These are phyloP conservation scores for Fagus crenata DNA, from an alignment of 306 rosid genomes.

Conservation along the genomic window DNA sequence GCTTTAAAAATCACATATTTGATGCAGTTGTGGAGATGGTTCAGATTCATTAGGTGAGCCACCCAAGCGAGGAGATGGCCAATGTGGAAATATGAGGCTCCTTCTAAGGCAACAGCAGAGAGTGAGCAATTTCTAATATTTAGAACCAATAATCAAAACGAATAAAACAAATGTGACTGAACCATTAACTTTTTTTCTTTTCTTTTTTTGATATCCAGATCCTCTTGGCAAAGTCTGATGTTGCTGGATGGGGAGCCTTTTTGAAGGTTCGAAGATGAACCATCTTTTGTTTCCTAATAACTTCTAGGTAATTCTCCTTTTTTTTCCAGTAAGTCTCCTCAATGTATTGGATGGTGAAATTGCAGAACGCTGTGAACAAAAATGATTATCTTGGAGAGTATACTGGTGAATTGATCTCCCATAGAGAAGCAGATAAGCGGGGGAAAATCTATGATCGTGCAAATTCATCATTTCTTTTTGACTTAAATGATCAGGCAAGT, in stretches of 20 bases:
- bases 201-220: slow-evolving; percentile 48
- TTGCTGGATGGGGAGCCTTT: slow-evolving; percentile 99
- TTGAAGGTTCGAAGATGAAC: slow-evolving; percentile 60
- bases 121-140: slow-evolving; percentile 49
- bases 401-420: slow-evolving; percentile 94
- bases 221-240: slow-evolving; percentile 89
- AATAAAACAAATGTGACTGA: slow-evolving; percentile 24
- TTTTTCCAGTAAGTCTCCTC: slow-evolving; percentile 17
- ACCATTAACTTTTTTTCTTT: slow-evolving; percentile 14
- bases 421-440: slow-evolving; percentile 94
- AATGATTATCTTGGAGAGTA: slow-evolving; percentile 96
- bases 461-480: slow-evolving; percentile 94
- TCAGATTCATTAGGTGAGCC: slow-evolving; percentile 84
- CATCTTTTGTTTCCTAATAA: slow-evolving; percentile 5
- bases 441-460: slow-evolving; percentile 98
- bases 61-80: slow-evolving; percentile 81
- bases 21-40: slow-evolving; percentile 87
- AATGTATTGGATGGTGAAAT: slow-evolving; percentile 39
- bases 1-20: slow-evolving; percentile 20
- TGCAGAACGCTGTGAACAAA: slow-evolving; percentile 92
- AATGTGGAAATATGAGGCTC: slow-evolving; percentile 98
- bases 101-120: slow-evolving; percentile 95
- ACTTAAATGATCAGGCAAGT: slow-evolving; percentile 95
- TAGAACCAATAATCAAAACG: slow-evolving; percentile 15
- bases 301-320: background rate